phyloP scores from a whole-genome alignment of 2,329 filamentous ascomycete species.

The Cytospora leucostoma region DNA sequence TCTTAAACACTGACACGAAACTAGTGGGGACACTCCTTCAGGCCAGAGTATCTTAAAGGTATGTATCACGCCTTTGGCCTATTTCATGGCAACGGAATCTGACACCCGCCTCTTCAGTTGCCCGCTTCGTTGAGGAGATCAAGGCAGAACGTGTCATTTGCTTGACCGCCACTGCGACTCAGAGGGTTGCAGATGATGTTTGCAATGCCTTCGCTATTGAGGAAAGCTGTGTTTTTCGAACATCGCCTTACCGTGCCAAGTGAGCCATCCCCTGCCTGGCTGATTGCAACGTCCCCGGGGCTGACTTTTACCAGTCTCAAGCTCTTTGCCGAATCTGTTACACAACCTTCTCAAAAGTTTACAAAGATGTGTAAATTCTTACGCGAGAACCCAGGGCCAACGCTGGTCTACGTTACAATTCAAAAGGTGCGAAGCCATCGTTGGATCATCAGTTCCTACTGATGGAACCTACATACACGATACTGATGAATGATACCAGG shows the following conservation, averaged over 20 bases:
- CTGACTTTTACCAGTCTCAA: conserved; percentile 42
- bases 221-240: conserved; percentile 55
- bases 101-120: conserved; percentile 39
- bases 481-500: conserved; percentile 29
- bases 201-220: conserved; percentile 54
- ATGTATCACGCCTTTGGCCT: background rate
- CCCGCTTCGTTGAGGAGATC: conserved; percentile 57
- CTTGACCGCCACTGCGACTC: conserved; percentile 61
- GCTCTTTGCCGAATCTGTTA: conserved; percentile 51
- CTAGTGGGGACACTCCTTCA: conserved; percentile 52
- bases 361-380: conserved; percentile 51
- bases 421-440: conserved; percentile 43
- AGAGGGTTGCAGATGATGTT: conserved; percentile 56
- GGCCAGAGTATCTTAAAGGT: conserved; percentile 54
- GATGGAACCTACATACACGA: too few species aligned
- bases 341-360: conserved; percentile 47
- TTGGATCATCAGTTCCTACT: background rate
- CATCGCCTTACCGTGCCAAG: conserved; percentile 61
- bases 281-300: too few species aligned
- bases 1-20: conserved; percentile 20
- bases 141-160: conserved; percentile 60
- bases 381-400: conserved; percentile 51
- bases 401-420: conserved; percentile 62
- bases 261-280: conserved; percentile 26
- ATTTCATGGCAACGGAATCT: background rate